Conservation (phyloP, 2,329 filamentous ascomycete genomes). For the Oidium heveae region DNA sequence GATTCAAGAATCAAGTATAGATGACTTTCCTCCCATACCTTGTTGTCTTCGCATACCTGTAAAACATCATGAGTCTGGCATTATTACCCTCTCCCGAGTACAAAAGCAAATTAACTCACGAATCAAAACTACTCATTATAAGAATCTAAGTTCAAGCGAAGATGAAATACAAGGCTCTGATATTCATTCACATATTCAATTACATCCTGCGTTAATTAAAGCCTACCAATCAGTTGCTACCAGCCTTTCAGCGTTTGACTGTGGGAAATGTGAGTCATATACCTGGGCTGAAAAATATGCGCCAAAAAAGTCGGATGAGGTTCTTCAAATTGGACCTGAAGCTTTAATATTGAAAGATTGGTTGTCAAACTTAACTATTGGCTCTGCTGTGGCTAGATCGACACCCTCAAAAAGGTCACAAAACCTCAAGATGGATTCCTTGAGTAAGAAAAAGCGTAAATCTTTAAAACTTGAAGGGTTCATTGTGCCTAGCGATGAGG, state of each 20-base stretch:
- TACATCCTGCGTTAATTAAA: conserved; percentile 31
- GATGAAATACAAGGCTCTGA: conserved; percentile 15
- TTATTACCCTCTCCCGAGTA: conserved; percentile 25
- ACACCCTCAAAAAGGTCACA: conserved; percentile 5
- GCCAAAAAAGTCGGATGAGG: conserved; percentile 38
- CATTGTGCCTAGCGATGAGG: conserved; percentile 54
- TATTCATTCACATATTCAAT: conserved; percentile 1
- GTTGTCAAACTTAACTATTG: conserved; percentile 52
- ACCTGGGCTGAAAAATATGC: conserved; percentile 73
- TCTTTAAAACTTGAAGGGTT: conserved; percentile 50
- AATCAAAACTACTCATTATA: conserved; percentile 1
- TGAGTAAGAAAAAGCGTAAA: conserved; percentile 38
- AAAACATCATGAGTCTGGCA: conserved; percentile 32
- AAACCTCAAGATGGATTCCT: not conserved
- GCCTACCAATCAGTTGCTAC: conserved; percentile 34
- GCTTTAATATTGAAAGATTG: conserved; percentile 50
- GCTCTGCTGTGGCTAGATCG: conserved; percentile 39
- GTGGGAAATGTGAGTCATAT: conserved; percentile 43
- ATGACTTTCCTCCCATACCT: conserved; percentile 19
- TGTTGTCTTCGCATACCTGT: conserved; percentile 26
- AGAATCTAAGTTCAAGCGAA: conserved; percentile 11
- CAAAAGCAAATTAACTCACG: conserved; percentile 18
- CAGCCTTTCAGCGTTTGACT: conserved; percentile 56
- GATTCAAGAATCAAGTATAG: conserved; percentile 8
- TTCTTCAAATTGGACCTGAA: conserved; percentile 53